Evolutionary conservation across 208 protist species (phyloP).

Genomic region (Angomonas deanei): DNA sequence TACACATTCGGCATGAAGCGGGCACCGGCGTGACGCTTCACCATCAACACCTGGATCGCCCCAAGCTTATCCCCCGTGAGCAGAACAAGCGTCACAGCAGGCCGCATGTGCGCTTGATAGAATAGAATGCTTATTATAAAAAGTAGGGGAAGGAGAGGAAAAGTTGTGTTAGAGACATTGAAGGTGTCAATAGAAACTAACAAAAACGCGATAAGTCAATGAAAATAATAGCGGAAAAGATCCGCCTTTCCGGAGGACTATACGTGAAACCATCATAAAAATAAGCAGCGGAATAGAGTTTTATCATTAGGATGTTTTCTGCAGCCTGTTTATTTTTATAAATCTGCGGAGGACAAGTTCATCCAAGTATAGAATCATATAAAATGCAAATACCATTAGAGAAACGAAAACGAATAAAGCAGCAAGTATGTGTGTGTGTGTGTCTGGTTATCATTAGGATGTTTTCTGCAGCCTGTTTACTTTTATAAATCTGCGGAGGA

Average conservation of each 20-base stretch:
- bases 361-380: conserved; percentile 20
- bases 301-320: conserved; percentile 23
- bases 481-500: conserved; percentile 15
- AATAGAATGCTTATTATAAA: background rate
- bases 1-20: conserved; percentile 51
- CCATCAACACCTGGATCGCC: conserved; percentile 46
- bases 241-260: background rate
- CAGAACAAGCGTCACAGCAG: background rate
- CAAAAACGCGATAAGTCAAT: background rate
- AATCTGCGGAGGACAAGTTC: conserved; percentile 24
- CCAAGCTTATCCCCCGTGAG: background rate
- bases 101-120: background rate
- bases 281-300: background rate
- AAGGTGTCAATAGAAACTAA: no score
- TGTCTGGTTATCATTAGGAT: conserved; percentile 13
- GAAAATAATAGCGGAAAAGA: background rate
- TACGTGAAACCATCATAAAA: background rate
- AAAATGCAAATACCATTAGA: background rate
- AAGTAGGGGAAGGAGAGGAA: background rate
- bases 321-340: conserved; percentile 1
- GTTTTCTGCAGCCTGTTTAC: conserved; percentile 19
- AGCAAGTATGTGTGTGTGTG: background rate
- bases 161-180: background rate
- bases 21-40: conserved; percentile 40
- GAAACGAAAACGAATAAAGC: background rate